Percentiles rank a stretch among this genome's conserved stretches.
Conservation (phyloP, 1,284 basidiomycete species). For the Sanghuangporus sanghuang region DNA sequence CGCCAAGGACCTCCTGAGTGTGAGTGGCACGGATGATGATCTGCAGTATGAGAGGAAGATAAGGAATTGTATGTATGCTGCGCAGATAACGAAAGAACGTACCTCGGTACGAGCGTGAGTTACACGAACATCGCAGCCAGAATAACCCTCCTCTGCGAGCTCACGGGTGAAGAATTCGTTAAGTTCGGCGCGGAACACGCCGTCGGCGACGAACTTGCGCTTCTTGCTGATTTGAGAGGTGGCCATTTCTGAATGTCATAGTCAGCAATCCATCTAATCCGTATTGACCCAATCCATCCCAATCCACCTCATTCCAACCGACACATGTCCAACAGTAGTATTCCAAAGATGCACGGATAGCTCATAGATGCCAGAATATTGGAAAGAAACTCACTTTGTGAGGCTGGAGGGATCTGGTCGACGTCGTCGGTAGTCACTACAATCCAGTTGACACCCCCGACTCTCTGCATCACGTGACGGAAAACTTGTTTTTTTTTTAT, state of each 20-base stretch:
- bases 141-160: conserved; percentile 99
- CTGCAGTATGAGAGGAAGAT: conserved; percentile 33
- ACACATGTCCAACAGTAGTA: background rate
- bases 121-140: conserved; percentile 99
- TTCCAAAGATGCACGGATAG: background rate
- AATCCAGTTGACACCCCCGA: too few species aligned
- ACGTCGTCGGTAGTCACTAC: too few species aligned
- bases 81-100: conserved; percentile 17
- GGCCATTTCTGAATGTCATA: conserved; percentile 26
- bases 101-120: conserved; percentile 99
- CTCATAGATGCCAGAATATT: background rate
- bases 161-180: conserved; percentile 99
- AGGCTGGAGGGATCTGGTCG: too few species aligned
- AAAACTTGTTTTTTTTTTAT: background rate
- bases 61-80: background rate
- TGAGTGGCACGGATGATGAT: conserved; percentile 99
- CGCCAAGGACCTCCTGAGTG: conserved; percentile 99
- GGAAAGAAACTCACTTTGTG: conserved; percentile 9
- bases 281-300: conserved; percentile 10
- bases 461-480: background rate
- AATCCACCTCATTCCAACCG: background rate
- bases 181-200: conserved; percentile 97
- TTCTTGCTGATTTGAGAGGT: conserved; percentile 85
- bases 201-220: conserved; percentile 97
- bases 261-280: conserved; percentile 15